phyloP scores from a whole-genome alignment of 2,329 filamentous ascomycete genomes.

The Fusarium mexicanum region DNA sequence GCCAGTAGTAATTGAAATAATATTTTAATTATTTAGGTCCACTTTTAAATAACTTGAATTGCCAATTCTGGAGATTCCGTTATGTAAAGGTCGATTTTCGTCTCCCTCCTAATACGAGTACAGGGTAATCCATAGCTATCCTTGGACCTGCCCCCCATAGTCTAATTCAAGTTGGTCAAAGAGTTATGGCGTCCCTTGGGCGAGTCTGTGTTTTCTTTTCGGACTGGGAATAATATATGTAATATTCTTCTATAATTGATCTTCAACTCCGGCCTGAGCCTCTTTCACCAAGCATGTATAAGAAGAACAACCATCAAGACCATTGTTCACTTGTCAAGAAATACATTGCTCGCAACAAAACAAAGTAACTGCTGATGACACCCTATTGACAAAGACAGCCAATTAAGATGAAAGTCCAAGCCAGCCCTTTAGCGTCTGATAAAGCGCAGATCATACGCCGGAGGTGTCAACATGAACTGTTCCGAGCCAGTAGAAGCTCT shows the following conservation, averaged over 20 bases:
- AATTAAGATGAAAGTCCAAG: rapidly evolving
- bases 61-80: neutral
- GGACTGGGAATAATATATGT: neutral
- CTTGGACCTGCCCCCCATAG: rapidly evolving
- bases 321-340: rapidly evolving
- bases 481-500: neutral
- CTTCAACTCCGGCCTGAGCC: no score
- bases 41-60: neutral
- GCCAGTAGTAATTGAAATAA: no score
- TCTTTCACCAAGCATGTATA: neutral
- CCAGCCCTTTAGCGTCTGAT: neutral
- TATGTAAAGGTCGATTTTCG: no score
- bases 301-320: rapidly evolving
- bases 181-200: no score
- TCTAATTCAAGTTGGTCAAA: neutral
- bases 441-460: neutral
- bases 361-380: rapidly evolving
- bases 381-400: neutral
- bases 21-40: rapidly evolving
- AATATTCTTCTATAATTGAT: neutral
- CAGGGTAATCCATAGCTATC: neutral
- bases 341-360: no score
- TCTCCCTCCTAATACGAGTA: rapidly evolving
- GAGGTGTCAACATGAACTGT: neutral
- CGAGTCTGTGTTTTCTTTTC: no score